Conservation (phyloP, 495 filamentous ascomycete species). For the Lophiotrema nucula region DNA sequence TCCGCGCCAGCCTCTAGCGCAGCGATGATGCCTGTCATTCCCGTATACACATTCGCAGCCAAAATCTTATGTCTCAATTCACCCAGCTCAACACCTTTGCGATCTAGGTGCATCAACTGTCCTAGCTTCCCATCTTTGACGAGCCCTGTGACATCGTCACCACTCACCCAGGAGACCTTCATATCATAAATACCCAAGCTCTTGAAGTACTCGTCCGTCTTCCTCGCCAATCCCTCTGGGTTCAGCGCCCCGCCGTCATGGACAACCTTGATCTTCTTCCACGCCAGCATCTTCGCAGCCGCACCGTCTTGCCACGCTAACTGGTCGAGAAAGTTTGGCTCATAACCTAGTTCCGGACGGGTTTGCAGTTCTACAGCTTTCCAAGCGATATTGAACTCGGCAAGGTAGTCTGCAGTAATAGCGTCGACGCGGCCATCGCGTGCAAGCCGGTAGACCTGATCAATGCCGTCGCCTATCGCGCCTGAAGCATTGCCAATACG, state of each 20-base stretch:
- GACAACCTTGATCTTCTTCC: conserved; percentile 18
- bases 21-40: conserved; percentile 8
- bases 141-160: conserved; percentile 13
- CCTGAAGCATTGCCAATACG: conserved; percentile 23
- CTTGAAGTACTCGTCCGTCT: conserved; percentile 10
- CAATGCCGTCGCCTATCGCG: conserved; percentile 20
- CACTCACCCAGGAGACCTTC: conserved; percentile 20
- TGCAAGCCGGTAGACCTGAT: conserved; percentile 23
- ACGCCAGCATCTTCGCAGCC: conserved; percentile 5
- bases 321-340: conserved; percentile 19
- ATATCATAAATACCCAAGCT: conserved; percentile 4
- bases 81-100: conserved; percentile 2
- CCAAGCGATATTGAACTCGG: conserved; percentile 28
- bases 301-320: conserved; percentile 20
- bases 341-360: conserved; percentile 10
- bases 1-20: conserved; percentile 24
- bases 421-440: conserved; percentile 17
- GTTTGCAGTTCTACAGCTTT: conserved; percentile 20
- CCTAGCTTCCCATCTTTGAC: conserved; percentile 9
- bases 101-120: conserved; percentile 15
- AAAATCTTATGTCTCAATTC: neutral
- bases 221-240: conserved; percentile 10
- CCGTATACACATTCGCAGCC: conserved; percentile 19
- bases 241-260: conserved; percentile 27
- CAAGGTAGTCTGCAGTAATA: conserved; percentile 25